Conservation (phyloP, 1,284 basidiomycete species). For the Wolfiporia cocos region DNA sequence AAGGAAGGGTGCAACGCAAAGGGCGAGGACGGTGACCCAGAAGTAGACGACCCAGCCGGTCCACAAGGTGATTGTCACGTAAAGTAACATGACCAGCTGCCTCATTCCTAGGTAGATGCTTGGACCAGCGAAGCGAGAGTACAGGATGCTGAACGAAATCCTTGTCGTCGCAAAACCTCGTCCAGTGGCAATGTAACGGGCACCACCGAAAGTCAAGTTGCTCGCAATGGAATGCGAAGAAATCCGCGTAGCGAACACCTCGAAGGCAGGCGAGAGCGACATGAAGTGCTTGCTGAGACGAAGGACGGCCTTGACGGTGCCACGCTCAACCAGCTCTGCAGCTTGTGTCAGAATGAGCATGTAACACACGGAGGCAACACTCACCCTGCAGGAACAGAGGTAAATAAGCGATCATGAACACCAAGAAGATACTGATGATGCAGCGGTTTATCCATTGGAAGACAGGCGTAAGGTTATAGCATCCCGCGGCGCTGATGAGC, state of each 20-base stretch:
- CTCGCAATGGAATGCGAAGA: constrained; percentile 93
- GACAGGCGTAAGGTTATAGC: constrained; percentile 87
- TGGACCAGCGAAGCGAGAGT: constrained; percentile 94
- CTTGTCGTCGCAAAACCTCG: constrained; percentile 95
- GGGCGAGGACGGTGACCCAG: constrained; percentile 85
- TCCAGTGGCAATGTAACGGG: constrained; percentile 97
- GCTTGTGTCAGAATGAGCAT: constrained; percentile 10
- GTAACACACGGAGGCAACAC: constrained; percentile 12
- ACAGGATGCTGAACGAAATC: constrained; percentile 89
- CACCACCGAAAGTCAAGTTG: constrained; percentile 93
- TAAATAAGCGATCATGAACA: constrained; percentile 93
- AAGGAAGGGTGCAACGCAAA: constrained; percentile 90
- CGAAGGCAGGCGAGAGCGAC: constrained; percentile 91
- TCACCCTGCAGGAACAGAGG: constrained; percentile 90
- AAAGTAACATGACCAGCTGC: constrained; percentile 84
- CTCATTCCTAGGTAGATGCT: constrained; percentile 95
- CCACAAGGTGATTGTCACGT: constrained; percentile 86
- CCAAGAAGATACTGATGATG: constrained; percentile 94
- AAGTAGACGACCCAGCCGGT: constrained; percentile 92
- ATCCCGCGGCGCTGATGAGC: constrained; percentile 75
- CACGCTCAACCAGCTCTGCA: constrained; percentile 87
- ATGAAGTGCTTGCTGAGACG: constrained; percentile 90
- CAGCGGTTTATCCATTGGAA: constrained; percentile 92
- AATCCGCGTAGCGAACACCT: constrained; percentile 95
- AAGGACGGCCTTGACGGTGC: constrained; percentile 81